phyloP scores from a whole-genome alignment of 768 basidiomycete genomes.

The Agaricus sinodeliciosus region DNA sequence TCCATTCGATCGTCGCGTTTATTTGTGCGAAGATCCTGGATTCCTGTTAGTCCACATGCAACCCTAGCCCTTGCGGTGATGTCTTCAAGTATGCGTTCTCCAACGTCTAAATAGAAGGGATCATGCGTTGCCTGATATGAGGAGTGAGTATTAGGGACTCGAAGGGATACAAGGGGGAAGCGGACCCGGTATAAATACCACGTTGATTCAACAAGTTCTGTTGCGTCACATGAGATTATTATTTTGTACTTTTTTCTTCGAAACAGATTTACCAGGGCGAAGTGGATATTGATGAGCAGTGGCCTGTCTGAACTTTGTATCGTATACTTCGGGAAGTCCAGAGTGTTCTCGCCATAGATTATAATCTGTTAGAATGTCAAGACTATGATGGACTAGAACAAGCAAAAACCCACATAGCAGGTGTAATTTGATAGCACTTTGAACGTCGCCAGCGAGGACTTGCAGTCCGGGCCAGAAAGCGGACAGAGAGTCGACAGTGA shows the following conservation, averaged over 20 bases:
- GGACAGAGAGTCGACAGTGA: constrained; percentile 88
- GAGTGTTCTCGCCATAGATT: constrained; percentile 86
- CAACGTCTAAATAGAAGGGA: constrained; percentile 88
- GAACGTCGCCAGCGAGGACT: constrained; percentile 77
- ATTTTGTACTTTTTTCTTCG: background rate
- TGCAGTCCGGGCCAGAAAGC: constrained; percentile 98
- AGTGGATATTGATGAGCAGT: constrained; percentile 77
- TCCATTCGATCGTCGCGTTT: constrained; percentile 93
- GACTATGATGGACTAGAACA: background rate
- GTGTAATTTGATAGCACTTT: constrained; percentile 90
- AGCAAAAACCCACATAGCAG: constrained; percentile 57
- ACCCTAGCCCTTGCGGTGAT: constrained; percentile 70
- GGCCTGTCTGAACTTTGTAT: constrained; percentile 65
- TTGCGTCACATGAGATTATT: background rate
- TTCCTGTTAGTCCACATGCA: constrained; percentile 78
- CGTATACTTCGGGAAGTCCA: constrained; percentile 90
- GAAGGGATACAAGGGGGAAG: background rate
- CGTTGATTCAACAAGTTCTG: constrained; percentile 93
- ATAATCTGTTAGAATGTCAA: constrained; percentile 52
- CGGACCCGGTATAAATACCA: constrained; percentile 89
- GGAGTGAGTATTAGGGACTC: constrained; percentile 5
- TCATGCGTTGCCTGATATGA: constrained; percentile 78
- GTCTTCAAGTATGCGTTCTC: constrained; percentile 77
- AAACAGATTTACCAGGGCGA: constrained; percentile 48
- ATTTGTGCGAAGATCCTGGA: constrained; percentile 73